Conservation (phyloP, 805 yeast genomes). For the Ogataea saltuana region DNA sequence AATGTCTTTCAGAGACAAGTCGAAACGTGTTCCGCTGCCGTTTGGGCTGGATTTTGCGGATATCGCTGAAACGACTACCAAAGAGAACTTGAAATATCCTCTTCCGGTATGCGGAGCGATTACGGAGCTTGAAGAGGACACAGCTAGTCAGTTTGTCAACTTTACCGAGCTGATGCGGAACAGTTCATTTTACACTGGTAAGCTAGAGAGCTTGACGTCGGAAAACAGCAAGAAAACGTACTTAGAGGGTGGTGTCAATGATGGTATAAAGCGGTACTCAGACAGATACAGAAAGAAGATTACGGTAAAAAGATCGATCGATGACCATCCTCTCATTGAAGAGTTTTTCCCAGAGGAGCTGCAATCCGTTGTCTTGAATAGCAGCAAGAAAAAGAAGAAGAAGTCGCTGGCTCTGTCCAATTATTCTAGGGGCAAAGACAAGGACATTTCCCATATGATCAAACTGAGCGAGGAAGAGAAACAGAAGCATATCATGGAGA, state of each 20-base stretch:
- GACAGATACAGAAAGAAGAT: constrained; percentile 75
- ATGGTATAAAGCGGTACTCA: constrained; percentile 79
- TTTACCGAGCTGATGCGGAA: constrained; percentile 55
- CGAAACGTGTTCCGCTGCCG: constrained; percentile 53
- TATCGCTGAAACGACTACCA: constrained; percentile 41
- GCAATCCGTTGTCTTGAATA: constrained; percentile 65
- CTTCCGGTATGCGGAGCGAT: constrained; percentile 68
- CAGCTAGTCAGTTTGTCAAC: constrained; percentile 57
- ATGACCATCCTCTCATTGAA: constrained; percentile 73
- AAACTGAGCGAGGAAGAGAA: constrained; percentile 32
- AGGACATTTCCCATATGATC: constrained; percentile 34
- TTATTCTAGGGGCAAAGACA: constrained; percentile 41
- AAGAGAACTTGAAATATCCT: constrained; percentile 41
- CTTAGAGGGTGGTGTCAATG: constrained; percentile 49
- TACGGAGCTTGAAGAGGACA: constrained; percentile 48
- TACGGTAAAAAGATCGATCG: constrained; percentile 67
- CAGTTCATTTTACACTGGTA: constrained; percentile 69
- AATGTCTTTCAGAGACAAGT: constrained; percentile 60
- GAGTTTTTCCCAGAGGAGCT: constrained; percentile 79
- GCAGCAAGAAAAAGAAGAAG: constrained; percentile 51
- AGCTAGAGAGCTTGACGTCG: constrained; percentile 32
- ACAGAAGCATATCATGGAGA: constrained; percentile 33
- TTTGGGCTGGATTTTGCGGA: constrained; percentile 73
- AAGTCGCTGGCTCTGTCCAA: constrained; percentile 45
- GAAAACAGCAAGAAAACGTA: constrained; percentile 29